Evolutionary conservation across 495 filamentous ascomycete genomes (phyloP), one percentile per base, ranked within the genome.

Genomic region (Terfezia boudieri): DNA sequence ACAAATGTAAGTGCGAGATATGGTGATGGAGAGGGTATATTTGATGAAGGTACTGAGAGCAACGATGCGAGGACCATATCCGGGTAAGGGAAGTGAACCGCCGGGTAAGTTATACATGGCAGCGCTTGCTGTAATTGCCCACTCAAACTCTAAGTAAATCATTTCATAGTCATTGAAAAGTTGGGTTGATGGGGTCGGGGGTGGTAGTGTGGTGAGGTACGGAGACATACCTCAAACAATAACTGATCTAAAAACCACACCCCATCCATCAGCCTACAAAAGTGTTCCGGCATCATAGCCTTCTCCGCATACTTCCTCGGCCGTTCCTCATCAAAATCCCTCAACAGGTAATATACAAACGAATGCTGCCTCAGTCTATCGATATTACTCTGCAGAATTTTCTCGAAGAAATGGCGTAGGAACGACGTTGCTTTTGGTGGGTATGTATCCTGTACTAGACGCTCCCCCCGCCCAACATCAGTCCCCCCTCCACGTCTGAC

Each of bases 321-420:
- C 11, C 22, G 22, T 4, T 20, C 53, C 14, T 35, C 22, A n/a
- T 62, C 60, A 20, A 54, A 63, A 53, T 65, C 62, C 6, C 59
- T 61, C 20, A 64, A 46, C 12, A 65, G 51, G 41, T 65, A 65
- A 50, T 64, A 65, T 2, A 62, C 32, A 46, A 65, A 58, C 5
- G 59, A 57, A 14, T 60, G 52, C 35, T 61, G 61, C 53, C 64
- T 65, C 2, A 65, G 51, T 17, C 59, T 51, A 53, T 65, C 62
- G 8, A 64, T 54, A n/a, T 56, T 56, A 9, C 53, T 59, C 37
- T 56, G 56, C 22, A 54, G 49, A 8, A 65, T 64, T 8, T 43
- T 50, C 9, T 52, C 52, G 50, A 59, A 23, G 8, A 65, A 55
- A 8, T 56, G 16, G 20, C 57, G 60, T 12, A 65, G 55, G 22